Base-by-base conservation (phyloP, 2,329 filamentous ascomycete genomes). In the Fusarium sp. region DNA sequence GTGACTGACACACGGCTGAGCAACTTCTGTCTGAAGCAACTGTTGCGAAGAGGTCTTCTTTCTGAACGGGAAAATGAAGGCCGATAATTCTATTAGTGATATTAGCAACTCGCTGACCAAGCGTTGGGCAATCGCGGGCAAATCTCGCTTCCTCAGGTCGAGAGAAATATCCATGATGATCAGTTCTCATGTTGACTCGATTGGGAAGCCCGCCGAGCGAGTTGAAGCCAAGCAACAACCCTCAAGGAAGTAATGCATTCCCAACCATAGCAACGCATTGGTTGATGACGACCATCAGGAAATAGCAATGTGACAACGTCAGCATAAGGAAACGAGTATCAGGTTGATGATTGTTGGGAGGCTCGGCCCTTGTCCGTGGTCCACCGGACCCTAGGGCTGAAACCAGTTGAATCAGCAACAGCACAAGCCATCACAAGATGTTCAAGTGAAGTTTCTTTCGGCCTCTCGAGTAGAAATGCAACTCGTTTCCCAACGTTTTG, bases 351-450 rank as follows among this genome's bases (percentile, higher is more conserved):
- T 67, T 50, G 35, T 32, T 56, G 27, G 62, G 32, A 45, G 37
- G 20, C 54, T 56, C 58, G 39, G 41, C 25, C 30, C 35, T 50
- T 43, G 34, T 45, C 35, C 50, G 58, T 35, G 62, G 48, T 45
- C 56, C 58, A 74, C 66, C 62, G n/a, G 34, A 39, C 56, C 34
- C 43, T 30, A 48, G 59, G 48, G 58, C 30, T 62, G 61, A 67
- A 62, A 50, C 45, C 50, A 48, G 69, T 67, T 59, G 61, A 48
- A 68, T 18, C 20, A 48, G 64, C 60, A 74, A 74, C 48, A n/a
- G 32, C 9, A 66, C 65, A 74, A 37, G 62, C n/a, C 37, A 72
- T 66, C 72, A 61, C 48, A 62, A 72, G 37, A 66, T 61, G 32
- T 61, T 66, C 39, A 60, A 35, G 41, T 48, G 50, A 48, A 48